Conservation (phyloP, 495 filamentous ascomycete genomes). For the Aeminium ludgeri region DNA sequence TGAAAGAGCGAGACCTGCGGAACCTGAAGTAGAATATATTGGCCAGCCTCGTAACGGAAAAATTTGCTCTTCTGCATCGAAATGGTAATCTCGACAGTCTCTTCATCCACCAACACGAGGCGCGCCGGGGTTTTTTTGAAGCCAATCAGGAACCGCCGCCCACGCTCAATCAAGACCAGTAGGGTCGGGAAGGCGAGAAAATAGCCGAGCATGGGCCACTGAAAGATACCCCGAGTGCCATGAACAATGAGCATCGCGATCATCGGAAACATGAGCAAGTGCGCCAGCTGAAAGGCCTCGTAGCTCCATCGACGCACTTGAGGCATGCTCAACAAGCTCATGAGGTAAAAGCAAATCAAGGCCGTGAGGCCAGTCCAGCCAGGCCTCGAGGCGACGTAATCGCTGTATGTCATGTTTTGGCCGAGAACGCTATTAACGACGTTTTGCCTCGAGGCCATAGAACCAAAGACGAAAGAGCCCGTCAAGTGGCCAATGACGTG, state of each 20-base stretch:
- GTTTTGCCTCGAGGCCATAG: constrained; percentile 15
- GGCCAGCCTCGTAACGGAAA: constrained; percentile 26
- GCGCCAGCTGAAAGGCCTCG: constrained; percentile 26
- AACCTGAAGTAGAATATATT: constrained; percentile 27
- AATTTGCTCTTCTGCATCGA: constrained; percentile 18
- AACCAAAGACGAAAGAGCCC: constrained; percentile 23
- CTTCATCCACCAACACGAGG: constrained; percentile 20
- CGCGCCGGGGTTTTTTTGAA: constrained; percentile 20
- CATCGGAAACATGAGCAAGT: constrained; percentile 28
- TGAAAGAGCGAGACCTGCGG: constrained; percentile 23
- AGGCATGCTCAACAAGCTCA: constrained; percentile 22
- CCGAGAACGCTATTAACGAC: constrained; percentile 17
- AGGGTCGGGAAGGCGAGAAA: constrained; percentile 26
- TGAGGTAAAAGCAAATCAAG: constrained; percentile 20
- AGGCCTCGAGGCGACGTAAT: constrained; percentile 17
- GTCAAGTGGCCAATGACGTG: constrained; percentile 27
- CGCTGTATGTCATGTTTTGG: constrained; percentile 16
- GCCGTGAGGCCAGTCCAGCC: constrained; percentile 23
- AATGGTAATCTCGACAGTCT: constrained; percentile 23
- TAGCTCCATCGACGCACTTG: constrained; percentile 22
- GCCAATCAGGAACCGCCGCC: constrained; percentile 16
- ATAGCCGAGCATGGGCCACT: constrained; percentile 28
- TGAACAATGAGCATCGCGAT: constrained; percentile 24
- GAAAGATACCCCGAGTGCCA: constrained; percentile 21
- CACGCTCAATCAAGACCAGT: constrained; percentile 21